Evolutionary conservation across 441 rosid species (phyloP).

Genomic region (Isatis lusitanica): DNA sequence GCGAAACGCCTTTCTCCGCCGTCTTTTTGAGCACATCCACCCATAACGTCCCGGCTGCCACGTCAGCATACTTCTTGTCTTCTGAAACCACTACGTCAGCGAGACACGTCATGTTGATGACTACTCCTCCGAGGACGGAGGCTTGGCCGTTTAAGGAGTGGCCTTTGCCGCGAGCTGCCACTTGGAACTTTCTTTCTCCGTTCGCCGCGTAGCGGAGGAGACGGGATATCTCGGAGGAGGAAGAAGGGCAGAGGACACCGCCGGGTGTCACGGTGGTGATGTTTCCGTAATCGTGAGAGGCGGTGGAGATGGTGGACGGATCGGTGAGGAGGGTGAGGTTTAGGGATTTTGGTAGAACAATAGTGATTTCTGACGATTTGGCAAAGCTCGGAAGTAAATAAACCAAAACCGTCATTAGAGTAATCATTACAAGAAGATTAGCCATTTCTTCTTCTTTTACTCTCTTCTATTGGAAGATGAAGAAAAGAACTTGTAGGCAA

Average conservation of each 20-base stretch:
- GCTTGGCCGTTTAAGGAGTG: slow-evolving; percentile 94
- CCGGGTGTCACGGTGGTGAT: slow-evolving; percentile 46
- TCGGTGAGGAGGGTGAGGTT: slow-evolving; percentile 46
- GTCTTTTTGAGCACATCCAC: slow-evolving; percentile 60
- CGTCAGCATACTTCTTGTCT: slow-evolving; percentile 50
- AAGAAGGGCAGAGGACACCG: slow-evolving; percentile 71
- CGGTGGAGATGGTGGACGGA: slow-evolving; percentile 44
- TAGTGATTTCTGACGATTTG: slow-evolving; percentile 16
- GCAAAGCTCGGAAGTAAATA: not conserved
- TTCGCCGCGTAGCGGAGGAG: slow-evolving; percentile 50
- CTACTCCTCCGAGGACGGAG: slow-evolving; percentile 65
- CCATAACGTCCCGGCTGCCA: slow-evolving; percentile 90
- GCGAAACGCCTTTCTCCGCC: slow-evolving; percentile 49
- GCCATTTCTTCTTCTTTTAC: not conserved
- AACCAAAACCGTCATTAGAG: slow-evolving; percentile 6
- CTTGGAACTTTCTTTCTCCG: slow-evolving; percentile 36
- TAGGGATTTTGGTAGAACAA: slow-evolving; percentile 22
- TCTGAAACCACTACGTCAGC: slow-evolving; percentile 30
- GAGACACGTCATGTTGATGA: slow-evolving; percentile 75
- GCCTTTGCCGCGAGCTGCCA: slow-evolving; percentile 90
- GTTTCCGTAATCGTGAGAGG: slow-evolving; percentile 73
- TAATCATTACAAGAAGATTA: slow-evolving; percentile 13
- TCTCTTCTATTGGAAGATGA: slow-evolving; percentile 4
- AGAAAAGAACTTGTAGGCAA: not conserved
- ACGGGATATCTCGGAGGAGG: slow-evolving; percentile 47